A percentile compares a stretch with the other conserved stretches of the same genome.
Conservation (phyloP, 176 grass and related monocot genomes). For the Avena atlantica region DNA sequence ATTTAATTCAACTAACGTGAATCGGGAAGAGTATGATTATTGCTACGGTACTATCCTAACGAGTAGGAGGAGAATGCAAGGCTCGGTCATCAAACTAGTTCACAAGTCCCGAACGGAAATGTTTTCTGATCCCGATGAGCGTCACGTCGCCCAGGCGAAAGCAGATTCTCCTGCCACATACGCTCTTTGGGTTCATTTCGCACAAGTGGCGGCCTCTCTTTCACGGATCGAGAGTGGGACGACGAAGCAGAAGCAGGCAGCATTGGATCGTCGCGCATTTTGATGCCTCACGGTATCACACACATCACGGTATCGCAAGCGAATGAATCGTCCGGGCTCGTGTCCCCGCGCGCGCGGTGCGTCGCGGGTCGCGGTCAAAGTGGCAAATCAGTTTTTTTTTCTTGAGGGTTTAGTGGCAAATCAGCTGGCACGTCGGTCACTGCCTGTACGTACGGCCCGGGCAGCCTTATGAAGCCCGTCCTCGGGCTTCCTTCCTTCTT, state of each 20-base stretch:
- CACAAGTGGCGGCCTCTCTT: constrained; percentile 21
- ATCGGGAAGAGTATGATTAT: too few relatives aligned
- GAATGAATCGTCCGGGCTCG: not conserved
- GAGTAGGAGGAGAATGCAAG: not conserved
- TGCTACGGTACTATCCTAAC: too few relatives aligned
- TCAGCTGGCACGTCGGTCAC: constrained; percentile 39
- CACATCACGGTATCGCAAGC: not conserved
- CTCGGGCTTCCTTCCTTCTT: not conserved
- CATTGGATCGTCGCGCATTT: constrained; percentile 40
- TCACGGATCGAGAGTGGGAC: not conserved
- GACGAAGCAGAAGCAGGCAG: not conserved
- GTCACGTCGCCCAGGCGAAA: constrained; percentile 43
- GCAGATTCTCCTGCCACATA: constrained; percentile 45
- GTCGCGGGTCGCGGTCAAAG: constrained; percentile 36
- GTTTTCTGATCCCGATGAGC: constrained; percentile 49
- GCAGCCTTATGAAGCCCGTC: constrained; percentile 26
- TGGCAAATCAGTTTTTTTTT: constrained; percentile 19
- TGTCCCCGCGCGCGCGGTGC: not conserved
- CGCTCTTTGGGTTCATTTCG: not conserved
- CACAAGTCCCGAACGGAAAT: not conserved
- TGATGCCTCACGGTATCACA: constrained; percentile 24
- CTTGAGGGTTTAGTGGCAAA: constrained; percentile 1
- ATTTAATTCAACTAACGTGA: too few relatives aligned
- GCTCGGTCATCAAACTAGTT: too few relatives aligned
- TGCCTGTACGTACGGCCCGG: not conserved